Evolutionary conservation across 257 asterid genomes (phyloP), one percentile per base, ranked within the genome.

Genomic region (Eustoma russellianum): DNA sequence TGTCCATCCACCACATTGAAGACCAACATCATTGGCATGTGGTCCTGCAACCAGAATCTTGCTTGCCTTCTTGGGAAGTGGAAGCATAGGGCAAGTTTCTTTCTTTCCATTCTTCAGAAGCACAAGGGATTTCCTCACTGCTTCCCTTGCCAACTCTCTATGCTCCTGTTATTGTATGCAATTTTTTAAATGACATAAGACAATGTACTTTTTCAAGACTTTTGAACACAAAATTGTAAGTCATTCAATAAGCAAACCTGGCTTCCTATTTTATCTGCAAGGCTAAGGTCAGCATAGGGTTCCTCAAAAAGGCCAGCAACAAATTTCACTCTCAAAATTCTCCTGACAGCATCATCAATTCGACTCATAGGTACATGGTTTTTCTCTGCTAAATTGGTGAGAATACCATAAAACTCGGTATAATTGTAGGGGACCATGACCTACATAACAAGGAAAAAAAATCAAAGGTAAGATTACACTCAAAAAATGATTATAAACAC

Each of bases 1-100:
- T 5, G 83, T 71, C 91, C 86, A 76, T 10, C 83, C 91, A 18
- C 86, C 86, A 56, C 79, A 66, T 48, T 82, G 83, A 14, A 63
- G 34, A 7, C 91, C 79, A 34, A 73, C 53, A 58, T 78, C 70
- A 50, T 81, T 64, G 12, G 79, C 88, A 65, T 80, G 82, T 16
- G 52, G 50, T 56, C 88, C 82, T 0, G 82, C 78, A 5, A 80
- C 82, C 38, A 80, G 64, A 47, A 80, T 77, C 53, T 58, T 75
- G 35, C 72, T 15, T 41, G 75, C 52, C 48, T 65, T 59, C 45
- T 75, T 77, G 11, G 83, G 78, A 3, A 81, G 76, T 1, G 89
- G 89, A 48, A 81, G 73, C 28, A 81, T 13, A 28, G 78, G 77
- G 34, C 3, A 6, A 18, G 65, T 55, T 8, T 53, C 57, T 17